These are phyloP conservation scores for Starmera quercuum DNA, from an alignment of 805 yeast species.

Conservation along the genomic window DNA sequence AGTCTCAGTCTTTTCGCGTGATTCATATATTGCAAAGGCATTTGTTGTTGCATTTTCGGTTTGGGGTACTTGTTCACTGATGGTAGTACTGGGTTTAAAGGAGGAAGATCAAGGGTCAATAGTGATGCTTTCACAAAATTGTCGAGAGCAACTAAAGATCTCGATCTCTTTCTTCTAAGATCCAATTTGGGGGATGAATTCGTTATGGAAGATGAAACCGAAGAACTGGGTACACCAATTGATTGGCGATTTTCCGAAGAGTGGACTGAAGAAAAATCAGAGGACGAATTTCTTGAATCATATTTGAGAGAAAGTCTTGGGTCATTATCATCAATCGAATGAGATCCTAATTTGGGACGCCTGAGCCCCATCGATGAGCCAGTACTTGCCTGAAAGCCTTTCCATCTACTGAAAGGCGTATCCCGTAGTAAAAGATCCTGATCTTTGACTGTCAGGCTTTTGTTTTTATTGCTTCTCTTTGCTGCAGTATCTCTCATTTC, in stretches of 20 bases:
- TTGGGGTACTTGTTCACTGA: conserved; percentile 26
- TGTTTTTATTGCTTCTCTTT: conserved; percentile 33
- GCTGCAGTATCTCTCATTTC: conserved; percentile 57
- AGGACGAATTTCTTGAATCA: too few species aligned
- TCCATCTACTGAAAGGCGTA: conserved; percentile 18
- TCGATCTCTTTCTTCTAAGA: too few species aligned
- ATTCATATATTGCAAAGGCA: conserved; percentile 44
- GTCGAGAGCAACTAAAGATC: conserved; percentile 9
- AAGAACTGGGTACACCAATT: too few species aligned
- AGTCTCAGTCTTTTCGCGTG: conserved; percentile 47
- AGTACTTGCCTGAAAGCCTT: conserved; percentile 13
- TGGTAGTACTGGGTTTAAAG: conserved; percentile 30
- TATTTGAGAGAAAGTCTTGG: too few species aligned
- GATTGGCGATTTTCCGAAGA: too few species aligned
- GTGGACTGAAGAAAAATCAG: too few species aligned
- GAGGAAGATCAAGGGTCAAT: conserved; percentile 25
- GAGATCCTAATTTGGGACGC: too few species aligned
- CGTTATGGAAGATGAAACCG: too few species aligned
- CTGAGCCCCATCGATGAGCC: conserved; percentile 20
- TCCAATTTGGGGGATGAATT: too few species aligned
- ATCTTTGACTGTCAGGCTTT: conserved; percentile 4
- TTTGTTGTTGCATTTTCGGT: conserved; percentile 12
- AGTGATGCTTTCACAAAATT: too few species aligned
- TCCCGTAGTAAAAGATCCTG: conserved; percentile 2
- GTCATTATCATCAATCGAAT: too few species aligned